Percentiles rank a stretch among this genome's conserved stretches.
These are phyloP conservation scores for Aegilops tauschii DNA, from an alignment of 176 grass and related monocot genomes.

Conservation along the genomic window DNA sequence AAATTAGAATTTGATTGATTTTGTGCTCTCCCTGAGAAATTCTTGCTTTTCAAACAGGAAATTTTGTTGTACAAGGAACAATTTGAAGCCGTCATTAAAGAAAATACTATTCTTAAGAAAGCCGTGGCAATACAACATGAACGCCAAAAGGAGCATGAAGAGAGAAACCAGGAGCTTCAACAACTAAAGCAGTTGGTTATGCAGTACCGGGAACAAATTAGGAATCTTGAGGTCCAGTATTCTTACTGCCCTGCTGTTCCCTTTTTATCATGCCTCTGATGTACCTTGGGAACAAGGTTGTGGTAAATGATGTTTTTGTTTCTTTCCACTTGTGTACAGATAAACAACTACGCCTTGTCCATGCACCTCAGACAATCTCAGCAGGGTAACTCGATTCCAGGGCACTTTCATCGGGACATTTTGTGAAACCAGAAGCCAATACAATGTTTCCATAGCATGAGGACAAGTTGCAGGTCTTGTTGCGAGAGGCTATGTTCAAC, in stretches of 20 bases:
- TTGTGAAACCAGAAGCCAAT: slow-evolving; percentile 40
- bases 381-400: slow-evolving; percentile 54
- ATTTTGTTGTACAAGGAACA: slow-evolving; percentile 60
- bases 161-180: slow-evolving; percentile 51
- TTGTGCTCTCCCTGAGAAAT: neutral
- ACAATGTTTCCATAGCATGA: slow-evolving; percentile 11
- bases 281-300: neutral
- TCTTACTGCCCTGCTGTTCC: neutral
- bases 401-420: slow-evolving; percentile 56
- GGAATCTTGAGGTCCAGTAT: slow-evolving; percentile 57
- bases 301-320: neutral
- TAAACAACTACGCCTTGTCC: slow-evolving; percentile 66
- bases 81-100: slow-evolving; percentile 38
- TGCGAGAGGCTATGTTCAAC: slow-evolving; percentile 12
- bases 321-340: slow-evolving; percentile 18
- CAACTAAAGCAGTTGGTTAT: slow-evolving; percentile 63
- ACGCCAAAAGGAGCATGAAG: slow-evolving; percentile 59
- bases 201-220: slow-evolving; percentile 76
- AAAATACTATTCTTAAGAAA: slow-evolving; percentile 76
- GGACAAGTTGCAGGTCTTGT: neutral
- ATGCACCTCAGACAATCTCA: slow-evolving; percentile 74
- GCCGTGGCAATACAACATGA: slow-evolving; percentile 76
- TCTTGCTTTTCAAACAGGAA: slow-evolving; percentile 39
- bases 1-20: neutral
- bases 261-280: neutral